phyloP scores from a whole-genome alignment of 2,329 filamentous ascomycete genomes.

The Apiospora saccharicola region DNA sequence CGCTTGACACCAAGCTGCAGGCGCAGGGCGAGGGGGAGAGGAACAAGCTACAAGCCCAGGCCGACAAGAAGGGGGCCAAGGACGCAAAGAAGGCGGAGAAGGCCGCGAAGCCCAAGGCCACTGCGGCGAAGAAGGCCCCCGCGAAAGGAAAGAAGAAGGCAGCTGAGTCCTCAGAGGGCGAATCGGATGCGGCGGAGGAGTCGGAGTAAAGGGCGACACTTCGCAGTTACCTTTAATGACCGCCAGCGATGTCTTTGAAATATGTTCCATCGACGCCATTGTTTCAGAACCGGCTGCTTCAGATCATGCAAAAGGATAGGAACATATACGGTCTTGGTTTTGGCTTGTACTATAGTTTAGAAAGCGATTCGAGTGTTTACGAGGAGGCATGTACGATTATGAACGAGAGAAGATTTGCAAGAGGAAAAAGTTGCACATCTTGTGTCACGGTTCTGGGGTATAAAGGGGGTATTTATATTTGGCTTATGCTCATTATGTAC shows the following conservation, averaged over 20 bases:
- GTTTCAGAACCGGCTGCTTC: background rate
- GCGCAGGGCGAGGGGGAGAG: slow-evolving; percentile 75
- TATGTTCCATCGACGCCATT: too few species aligned
- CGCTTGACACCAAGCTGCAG: slow-evolving; percentile 70
- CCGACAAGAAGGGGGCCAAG: slow-evolving; percentile 75
- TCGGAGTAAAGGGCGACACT: slow-evolving; percentile 26
- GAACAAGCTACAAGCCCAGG: slow-evolving; percentile 78
- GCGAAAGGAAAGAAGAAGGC: slow-evolving; percentile 41
- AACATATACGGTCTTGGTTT: background rate
- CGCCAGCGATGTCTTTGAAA: too few species aligned
- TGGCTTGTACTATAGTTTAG: background rate
- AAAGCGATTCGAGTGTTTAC: background rate
- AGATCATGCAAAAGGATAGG: background rate
- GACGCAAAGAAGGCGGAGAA: slow-evolving; percentile 52
- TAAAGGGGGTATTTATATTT: slow-evolving; percentile 14
- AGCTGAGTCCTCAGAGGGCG: slow-evolving; percentile 35
- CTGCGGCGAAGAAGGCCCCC: slow-evolving; percentile 1
- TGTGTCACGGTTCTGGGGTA: background rate
- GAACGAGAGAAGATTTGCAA: background rate
- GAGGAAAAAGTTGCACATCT: background rate
- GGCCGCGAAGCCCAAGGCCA: slow-evolving; percentile 29
- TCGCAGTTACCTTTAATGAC: background rate
- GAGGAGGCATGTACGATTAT: background rate
- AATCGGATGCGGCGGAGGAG: slow-evolving; percentile 37
- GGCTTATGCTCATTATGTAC: slow-evolving; percentile 25